A percentile compares a stretch with the other conserved stretches of the same genome.
These are phyloP conservation scores for Erodium trifolium DNA, from an alignment of 441 rosid species.

Conservation along the genomic window DNA sequence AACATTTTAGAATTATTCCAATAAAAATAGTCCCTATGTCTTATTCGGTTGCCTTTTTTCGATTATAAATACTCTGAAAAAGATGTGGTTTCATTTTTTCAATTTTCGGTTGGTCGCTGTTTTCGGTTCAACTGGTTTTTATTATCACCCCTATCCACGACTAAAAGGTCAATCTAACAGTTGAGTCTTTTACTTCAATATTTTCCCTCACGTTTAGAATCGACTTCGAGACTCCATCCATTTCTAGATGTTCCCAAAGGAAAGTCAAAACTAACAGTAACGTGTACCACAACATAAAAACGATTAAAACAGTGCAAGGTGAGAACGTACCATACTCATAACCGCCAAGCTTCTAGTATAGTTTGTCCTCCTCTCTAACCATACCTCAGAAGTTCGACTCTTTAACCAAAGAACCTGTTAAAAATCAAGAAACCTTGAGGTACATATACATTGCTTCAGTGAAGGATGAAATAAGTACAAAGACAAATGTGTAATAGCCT, in stretches of 20 bases:
- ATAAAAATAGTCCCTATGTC: too few relatives aligned
- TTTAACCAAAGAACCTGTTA: conserved; percentile 96
- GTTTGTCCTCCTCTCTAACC: conserved; percentile 98
- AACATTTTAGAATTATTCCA: too few relatives aligned
- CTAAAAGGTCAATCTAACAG: neutral
- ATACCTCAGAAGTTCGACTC: conserved; percentile 96
- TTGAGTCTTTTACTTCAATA: neutral
- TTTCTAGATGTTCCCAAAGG: neutral
- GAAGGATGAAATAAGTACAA: conserved; percentile 11
- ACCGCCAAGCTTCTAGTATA: conserved; percentile 97
- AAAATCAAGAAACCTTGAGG: conserved; percentile 11
- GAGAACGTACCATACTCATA: conserved; percentile 90
- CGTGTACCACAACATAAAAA: neutral
- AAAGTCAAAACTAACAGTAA: neutral
- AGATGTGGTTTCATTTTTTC: too few relatives aligned
- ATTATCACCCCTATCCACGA: too few relatives aligned
- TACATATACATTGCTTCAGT: conserved; percentile 2
- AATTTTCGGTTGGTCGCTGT: too few relatives aligned
- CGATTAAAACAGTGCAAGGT: neutral
- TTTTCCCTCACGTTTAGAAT: too few relatives aligned
- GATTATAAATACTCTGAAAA: too few relatives aligned
- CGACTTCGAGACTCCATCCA: neutral
- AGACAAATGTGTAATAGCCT: conserved; percentile 7
- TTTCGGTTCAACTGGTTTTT: too few relatives aligned
- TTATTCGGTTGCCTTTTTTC: too few relatives aligned